Evolutionary conservation across 306 rosid species (phyloP), one percentile per base, ranked within the genome.

Genomic region (Betula pendula): DNA sequence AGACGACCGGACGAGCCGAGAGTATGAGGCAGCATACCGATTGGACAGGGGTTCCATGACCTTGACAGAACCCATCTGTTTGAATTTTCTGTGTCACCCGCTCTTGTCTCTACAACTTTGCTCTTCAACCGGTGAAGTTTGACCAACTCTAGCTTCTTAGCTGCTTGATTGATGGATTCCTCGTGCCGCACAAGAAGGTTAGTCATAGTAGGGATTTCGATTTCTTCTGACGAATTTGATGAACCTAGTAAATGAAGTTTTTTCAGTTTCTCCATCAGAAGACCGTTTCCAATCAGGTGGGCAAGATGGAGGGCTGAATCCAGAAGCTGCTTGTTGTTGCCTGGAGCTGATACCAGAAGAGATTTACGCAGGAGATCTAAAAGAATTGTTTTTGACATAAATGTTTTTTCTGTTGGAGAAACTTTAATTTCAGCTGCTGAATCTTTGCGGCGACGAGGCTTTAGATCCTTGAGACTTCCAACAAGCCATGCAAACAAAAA

Each of bases 21-120:
- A 27, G 81, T 72, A 31, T 83, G 89, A 42, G 98, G 97, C 86
- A 96, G 81, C 98, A 87, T 91, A 77, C 99, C 99, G 27, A 96
- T 87, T 3, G 98, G 99, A 81, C 99, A 96, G 1, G 88, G 90
- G 70, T 86, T 92, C 99, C 99, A 92, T 40, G 92, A 86, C 62
- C 81, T 86, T 69, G 96, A 81, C 56, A 84, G 62, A 45, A 84
- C 71, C 99, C 99, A 96, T 73, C 79, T 80, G 58, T 49, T 80
- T 29, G 90, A 67, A 49, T 51, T 76, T 79, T 55, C 58, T 2
- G 43, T 60, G 48, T 81, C 84, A n/a, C 75, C 72, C 58, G 84
- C 81, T n/a, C 75, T 47, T 47, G 81, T 45, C 33, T 31, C 62
- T 25, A 68, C 52, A 42, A 24, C 73, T 76, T 85, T 81, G 38